Evolutionary conservation across 2,329 filamentous ascomycete genomes (phyloP).

Genomic region (Clarireedia monteithiana): DNA sequence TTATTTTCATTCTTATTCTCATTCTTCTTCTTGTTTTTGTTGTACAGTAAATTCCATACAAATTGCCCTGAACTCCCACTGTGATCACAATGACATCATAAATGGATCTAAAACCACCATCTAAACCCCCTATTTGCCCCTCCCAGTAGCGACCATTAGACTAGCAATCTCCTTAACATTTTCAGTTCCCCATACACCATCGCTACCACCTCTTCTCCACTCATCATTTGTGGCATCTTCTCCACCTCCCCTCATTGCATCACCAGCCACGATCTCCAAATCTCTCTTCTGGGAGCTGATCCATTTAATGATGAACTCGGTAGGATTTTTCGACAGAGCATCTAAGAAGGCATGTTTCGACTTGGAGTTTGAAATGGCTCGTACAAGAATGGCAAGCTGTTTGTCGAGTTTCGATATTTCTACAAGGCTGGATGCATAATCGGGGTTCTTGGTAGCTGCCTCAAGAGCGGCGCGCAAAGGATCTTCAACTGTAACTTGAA

Average conservation of each 20-base stretch:
- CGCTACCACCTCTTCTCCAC: conserved; percentile 57
- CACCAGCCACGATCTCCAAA: conserved; percentile 25
- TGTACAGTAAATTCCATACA: neutral
- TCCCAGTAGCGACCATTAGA: conserved; percentile 1
- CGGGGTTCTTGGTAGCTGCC: conserved; percentile 59
- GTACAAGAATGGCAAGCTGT: conserved; percentile 73
- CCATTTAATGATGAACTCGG: conserved; percentile 80
- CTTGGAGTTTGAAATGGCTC: conserved; percentile 76
- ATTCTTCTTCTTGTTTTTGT: neutral
- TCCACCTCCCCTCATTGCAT: conserved; percentile 44
- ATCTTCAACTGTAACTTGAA: conserved; percentile 78
- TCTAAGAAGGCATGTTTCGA: conserved; percentile 86
- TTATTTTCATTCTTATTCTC: neutral
- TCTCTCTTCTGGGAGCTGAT: conserved; percentile 73
- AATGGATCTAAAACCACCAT: neutral
- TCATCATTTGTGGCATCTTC: conserved; percentile 53
- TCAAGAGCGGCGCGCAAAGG: conserved; percentile 63
- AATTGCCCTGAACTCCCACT: neutral
- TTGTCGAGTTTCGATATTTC: conserved; percentile 75
- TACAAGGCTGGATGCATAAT: conserved; percentile 64
- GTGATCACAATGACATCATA: conserved; percentile 5
- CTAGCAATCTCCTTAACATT: conserved; percentile 58
- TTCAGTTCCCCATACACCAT: conserved; percentile 55
- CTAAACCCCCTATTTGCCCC: neutral
- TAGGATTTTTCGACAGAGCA: conserved; percentile 71